Conservation (phyloP, 2,329 filamentous ascomycete species). For the Arthroderma sp. region DNA sequence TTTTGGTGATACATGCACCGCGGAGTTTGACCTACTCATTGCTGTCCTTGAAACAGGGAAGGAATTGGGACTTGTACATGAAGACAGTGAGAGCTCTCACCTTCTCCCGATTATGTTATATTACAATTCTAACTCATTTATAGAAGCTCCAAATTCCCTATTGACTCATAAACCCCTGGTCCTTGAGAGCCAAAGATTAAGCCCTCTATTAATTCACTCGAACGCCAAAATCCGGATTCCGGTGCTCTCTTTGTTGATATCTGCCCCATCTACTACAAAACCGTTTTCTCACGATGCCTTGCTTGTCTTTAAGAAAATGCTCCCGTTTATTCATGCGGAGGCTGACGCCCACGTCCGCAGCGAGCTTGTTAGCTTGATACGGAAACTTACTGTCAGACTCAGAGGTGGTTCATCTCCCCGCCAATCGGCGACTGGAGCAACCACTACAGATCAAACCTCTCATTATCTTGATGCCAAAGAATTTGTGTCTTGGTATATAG, state of each 20-base stretch:
- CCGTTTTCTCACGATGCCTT: slow-evolving; percentile 56
- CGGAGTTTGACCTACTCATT: slow-evolving; percentile 49
- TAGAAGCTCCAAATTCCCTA: slow-evolving; percentile 9
- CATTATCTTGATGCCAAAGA: slow-evolving; percentile 5
- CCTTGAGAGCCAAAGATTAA: slow-evolving; percentile 26
- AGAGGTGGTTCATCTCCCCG: slow-evolving; percentile 42
- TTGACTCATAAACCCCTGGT: slow-evolving; percentile 18
- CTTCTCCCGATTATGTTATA: background rate
- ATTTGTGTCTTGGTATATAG: slow-evolving; percentile 64
- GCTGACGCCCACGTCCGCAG: slow-evolving; percentile 77
- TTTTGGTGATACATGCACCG: slow-evolving; percentile 37
- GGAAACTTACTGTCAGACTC: slow-evolving; percentile 65
- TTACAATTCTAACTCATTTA: background rate
- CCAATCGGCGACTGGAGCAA: background rate
- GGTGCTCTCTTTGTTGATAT: slow-evolving; percentile 68
- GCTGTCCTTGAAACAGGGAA: slow-evolving; percentile 60
- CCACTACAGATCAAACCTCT: background rate
- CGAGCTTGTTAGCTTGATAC: slow-evolving; percentile 61
- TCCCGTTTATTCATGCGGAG: slow-evolving; percentile 66
- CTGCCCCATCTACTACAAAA: slow-evolving; percentile 60
- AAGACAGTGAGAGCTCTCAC: slow-evolving; percentile 40
- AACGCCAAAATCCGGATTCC: slow-evolving; percentile 59
- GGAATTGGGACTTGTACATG: slow-evolving; percentile 56
- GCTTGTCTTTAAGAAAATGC: slow-evolving; percentile 48
- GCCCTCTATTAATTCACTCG: slow-evolving; percentile 33